Evolutionary conservation across 1,284 basidiomycete genomes (phyloP).

Genomic region (Cerioporus squamosus): DNA sequence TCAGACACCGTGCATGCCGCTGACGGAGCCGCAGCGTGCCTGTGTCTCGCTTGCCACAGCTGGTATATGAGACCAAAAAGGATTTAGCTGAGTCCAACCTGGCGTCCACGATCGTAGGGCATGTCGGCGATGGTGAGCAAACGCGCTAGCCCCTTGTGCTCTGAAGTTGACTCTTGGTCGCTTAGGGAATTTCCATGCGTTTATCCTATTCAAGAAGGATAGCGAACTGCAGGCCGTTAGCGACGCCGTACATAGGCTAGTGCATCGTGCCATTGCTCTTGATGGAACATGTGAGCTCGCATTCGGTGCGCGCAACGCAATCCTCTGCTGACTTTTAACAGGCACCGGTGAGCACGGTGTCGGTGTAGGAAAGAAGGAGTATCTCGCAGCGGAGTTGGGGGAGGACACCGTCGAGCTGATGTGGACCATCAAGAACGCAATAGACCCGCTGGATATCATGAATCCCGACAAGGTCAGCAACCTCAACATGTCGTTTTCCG

Average conservation of each 20-base stretch:
- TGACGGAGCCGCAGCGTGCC: conserved; percentile 64
- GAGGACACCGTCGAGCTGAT: conserved; percentile 79
- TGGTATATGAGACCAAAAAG: conserved; percentile 76
- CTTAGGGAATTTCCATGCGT: conserved; percentile 67
- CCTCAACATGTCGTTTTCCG: background rate
- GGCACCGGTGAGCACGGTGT: conserved; percentile 70
- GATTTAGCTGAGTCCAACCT: conserved; percentile 70
- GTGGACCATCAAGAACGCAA: conserved; percentile 74
- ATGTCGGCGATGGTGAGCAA: conserved; percentile 80
- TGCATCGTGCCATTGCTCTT: conserved; percentile 66
- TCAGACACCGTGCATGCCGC: background rate
- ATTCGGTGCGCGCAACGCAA: background rate
- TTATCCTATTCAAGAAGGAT: conserved; percentile 68
- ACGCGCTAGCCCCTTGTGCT: conserved; percentile 14
- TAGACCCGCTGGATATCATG: conserved; percentile 79
- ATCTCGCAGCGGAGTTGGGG: conserved; percentile 77
- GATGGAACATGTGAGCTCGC: conserved; percentile 71
- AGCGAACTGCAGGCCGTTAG: conserved; percentile 59
- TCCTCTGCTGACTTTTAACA: conserved; percentile 6
- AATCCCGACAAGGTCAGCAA: conserved; percentile 77
- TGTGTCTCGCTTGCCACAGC: conserved; percentile 70
- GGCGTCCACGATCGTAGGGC: conserved; percentile 77
- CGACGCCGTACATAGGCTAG: conserved; percentile 68
- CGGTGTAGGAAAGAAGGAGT: conserved; percentile 79
- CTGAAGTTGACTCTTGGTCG: background rate